Evolutionary conservation across 768 basidiomycete genomes (phyloP), one percentile per base, ranked within the genome.

Genomic region (Pleurotus tuber-regium): DNA sequence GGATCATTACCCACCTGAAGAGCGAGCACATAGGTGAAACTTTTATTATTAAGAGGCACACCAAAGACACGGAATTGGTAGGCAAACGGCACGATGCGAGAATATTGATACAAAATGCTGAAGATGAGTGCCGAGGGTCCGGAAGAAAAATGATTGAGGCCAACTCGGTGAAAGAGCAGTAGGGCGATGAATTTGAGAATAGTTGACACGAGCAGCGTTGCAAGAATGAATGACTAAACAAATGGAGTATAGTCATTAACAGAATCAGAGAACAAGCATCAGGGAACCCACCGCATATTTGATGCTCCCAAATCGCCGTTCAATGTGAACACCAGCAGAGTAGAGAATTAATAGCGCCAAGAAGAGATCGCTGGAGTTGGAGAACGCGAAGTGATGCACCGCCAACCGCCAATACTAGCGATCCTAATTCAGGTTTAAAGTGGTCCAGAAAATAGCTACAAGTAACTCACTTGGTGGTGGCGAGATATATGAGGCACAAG

Each of bases 401-500:
- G 80, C 61, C 16, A 97, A 74, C 25, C 94, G 79, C 92, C 91
- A 97, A 62, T 92, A 92, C 92, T 98, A 66, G 54, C 50, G 55
- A 59, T 49, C 63, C 59, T 63, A 60, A 59, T 64, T 68, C 65
- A 70, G 66, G 65, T 59, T 69, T 51, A 63, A 58, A 51, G 43
- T 42, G 9, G 30, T 25, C 14, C 47, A 43, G 44, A 46, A 24
- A 43, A 43, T 16, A 47, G 52, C 47, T 54, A 30, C 19, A 40
- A 51, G 41, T 23, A 29, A 57, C 66, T 43, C 71, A 91, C 93
- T 76, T 96, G 93, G 61, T 91, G 88, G 65, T 95, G 81, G 48
- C 81, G 82, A n/a, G 90, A 92, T 42, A 97, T 77, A 64, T 97
- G 93, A 2, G 93, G 94, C 16, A 89, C 80, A 33, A 95, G 79